phyloP scores from a whole-genome alignment of 495 filamentous ascomycete species.

The Penicillium antarcticum region DNA sequence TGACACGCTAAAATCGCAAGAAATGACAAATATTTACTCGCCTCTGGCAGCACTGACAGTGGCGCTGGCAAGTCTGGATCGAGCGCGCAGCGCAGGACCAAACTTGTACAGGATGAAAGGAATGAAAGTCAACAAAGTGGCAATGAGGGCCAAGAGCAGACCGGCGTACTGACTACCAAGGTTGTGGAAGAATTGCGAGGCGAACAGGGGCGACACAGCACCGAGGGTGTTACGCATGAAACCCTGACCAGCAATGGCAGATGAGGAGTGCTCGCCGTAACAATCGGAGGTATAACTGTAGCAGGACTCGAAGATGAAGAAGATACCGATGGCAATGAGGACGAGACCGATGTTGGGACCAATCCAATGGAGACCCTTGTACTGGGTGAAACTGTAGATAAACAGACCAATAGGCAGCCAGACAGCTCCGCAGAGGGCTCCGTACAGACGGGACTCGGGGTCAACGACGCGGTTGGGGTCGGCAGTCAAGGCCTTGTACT shows the following conservation, averaged over 20 bases:
- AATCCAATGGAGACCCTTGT: constrained; percentile 58
- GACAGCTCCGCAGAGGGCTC: constrained; percentile 62
- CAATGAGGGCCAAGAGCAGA: constrained; percentile 37
- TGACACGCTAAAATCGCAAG: not conserved
- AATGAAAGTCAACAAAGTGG: constrained; percentile 37
- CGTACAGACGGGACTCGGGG: constrained; percentile 52
- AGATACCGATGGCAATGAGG: constrained; percentile 43
- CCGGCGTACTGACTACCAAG: constrained; percentile 44
- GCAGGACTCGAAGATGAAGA: constrained; percentile 45
- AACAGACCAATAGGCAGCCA: constrained; percentile 72
- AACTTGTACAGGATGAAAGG: constrained; percentile 41
- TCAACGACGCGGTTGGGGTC: constrained; percentile 52
- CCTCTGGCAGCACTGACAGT: constrained; percentile 1
- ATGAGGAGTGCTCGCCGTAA: constrained; percentile 43
- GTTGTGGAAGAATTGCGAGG: constrained; percentile 46
- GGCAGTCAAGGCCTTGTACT: constrained; percentile 60
- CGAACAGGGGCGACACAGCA: constrained; percentile 48
- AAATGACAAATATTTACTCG: not conserved
- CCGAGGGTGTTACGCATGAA: constrained; percentile 48
- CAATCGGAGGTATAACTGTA: constrained; percentile 45
- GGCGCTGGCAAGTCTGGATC: constrained; percentile 29
- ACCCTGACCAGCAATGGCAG: constrained; percentile 48
- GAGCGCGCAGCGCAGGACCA: constrained; percentile 36
- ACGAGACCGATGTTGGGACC: constrained; percentile 57
- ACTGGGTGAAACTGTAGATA: constrained; percentile 78